These are phyloP conservation scores for Rhynchosporium agropyri DNA, from an alignment of 2,329 filamentous ascomycete species.

Conservation along the genomic window DNA sequence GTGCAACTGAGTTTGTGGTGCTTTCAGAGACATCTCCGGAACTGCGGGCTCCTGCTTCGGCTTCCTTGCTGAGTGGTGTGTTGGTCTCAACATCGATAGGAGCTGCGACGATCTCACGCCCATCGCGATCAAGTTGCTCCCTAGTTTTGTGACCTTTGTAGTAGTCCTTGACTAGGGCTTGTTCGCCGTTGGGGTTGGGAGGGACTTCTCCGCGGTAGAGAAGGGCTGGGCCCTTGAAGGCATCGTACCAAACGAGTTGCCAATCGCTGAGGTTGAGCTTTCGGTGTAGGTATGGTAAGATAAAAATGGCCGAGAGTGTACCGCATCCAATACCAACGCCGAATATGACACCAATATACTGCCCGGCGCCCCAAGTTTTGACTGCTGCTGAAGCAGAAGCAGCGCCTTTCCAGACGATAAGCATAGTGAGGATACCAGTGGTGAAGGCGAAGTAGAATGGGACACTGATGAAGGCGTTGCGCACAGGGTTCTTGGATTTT, in stretches of 20 bases:
- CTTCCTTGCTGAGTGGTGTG: background rate
- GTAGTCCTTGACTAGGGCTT: slow-evolving; percentile 45
- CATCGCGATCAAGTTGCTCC: slow-evolving; percentile 37
- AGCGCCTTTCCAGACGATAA: slow-evolving; percentile 48
- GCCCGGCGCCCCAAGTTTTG: slow-evolving; percentile 41
- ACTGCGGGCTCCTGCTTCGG: background rate
- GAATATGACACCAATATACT: slow-evolving; percentile 47
- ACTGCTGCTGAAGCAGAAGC: slow-evolving; percentile 42
- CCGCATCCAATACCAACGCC: slow-evolving; percentile 46
- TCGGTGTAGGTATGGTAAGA: slow-evolving; percentile 52
- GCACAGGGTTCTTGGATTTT: slow-evolving; percentile 46
- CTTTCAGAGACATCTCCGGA: background rate
- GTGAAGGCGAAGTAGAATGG: slow-evolving; percentile 49
- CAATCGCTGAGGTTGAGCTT: slow-evolving; percentile 49
- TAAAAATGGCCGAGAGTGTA: slow-evolving; percentile 47
- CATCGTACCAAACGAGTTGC: slow-evolving; percentile 47
- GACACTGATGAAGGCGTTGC: slow-evolving; percentile 46
- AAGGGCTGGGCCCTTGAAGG: slow-evolving; percentile 48
- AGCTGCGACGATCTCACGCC: background rate
- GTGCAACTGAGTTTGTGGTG: background rate
- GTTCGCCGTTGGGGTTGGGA: slow-evolving; percentile 40
- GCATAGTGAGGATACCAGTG: slow-evolving; percentile 45
- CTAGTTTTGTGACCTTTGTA: slow-evolving; percentile 46
- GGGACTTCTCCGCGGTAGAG: slow-evolving; percentile 44
- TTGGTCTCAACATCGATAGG: slow-evolving; percentile 9